Evolutionary conservation across 208 protist genomes (phyloP).

Genomic region (Cochliopodium minus): DNA sequence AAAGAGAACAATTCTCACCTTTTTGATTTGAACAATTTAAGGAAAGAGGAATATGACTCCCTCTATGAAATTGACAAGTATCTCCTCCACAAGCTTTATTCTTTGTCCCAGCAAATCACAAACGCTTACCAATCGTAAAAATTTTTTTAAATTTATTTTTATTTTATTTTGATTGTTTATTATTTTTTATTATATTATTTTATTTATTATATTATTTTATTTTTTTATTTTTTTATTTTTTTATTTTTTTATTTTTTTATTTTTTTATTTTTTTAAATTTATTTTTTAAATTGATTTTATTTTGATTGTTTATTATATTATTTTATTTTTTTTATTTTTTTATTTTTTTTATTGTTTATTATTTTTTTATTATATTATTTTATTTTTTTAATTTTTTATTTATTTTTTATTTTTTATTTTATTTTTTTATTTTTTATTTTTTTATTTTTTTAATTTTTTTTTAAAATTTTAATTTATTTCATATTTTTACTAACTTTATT

Average conservation of each 20-base stretch:
- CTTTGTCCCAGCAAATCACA: conserved; percentile 6
- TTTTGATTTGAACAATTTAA: background rate
- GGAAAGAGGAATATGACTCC: conserved; percentile 1
- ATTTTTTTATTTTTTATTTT: conserved; percentile 6
- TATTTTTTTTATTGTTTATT: no score
- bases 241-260: background rate
- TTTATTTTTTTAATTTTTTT: background rate
- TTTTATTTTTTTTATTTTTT: no score
- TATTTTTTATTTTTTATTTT: no score
- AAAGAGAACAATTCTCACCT: conserved; percentile 4
- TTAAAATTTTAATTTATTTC: background rate
- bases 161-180: no score
- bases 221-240: conserved; percentile 1
- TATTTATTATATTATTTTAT: no score
- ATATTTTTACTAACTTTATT: conserved; percentile 1
- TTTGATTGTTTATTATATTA: no score
- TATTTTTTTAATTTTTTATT: no score
- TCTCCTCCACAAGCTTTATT: conserved; percentile 23
- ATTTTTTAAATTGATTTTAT: no score
- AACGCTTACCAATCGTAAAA: conserved; percentile 15
- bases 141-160: background rate
- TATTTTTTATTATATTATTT: no score
- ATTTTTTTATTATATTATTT: no score
- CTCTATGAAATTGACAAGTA: conserved; percentile 12
- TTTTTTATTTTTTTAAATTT: conserved; percentile 1